Evolutionary conservation across 2,329 filamentous ascomycete genomes (phyloP).

Genomic region (Talaromyces funiculosus): DNA sequence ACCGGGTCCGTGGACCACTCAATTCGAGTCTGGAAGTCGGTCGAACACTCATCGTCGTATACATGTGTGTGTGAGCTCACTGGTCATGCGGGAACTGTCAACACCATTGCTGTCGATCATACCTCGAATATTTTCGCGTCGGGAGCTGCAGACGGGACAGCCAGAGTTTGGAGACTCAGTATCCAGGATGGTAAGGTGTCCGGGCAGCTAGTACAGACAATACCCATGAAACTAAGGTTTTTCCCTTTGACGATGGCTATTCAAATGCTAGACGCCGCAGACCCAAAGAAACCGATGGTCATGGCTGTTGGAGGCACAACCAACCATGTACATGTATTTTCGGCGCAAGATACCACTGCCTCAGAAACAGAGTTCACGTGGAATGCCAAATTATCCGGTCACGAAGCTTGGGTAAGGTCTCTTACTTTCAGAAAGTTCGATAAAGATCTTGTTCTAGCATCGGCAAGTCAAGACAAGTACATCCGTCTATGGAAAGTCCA

Average conservation of each 20-base stretch:
- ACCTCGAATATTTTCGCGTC: constrained; percentile 49
- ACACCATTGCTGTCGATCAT: constrained; percentile 50
- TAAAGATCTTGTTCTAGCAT: constrained; percentile 73
- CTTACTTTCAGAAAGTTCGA: constrained; percentile 67
- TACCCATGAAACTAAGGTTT: constrained; percentile 69
- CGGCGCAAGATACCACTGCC: constrained; percentile 43
- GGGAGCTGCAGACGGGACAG: constrained; percentile 57
- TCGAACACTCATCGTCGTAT: constrained; percentile 30
- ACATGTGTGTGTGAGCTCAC: constrained; percentile 46
- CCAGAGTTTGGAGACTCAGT: constrained; percentile 63
- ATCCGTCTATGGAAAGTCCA: constrained; percentile 88
- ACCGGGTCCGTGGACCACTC: constrained; percentile 77
- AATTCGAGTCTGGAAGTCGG: constrained; percentile 57
- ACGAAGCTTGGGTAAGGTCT: constrained; percentile 92
- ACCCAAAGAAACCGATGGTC: constrained; percentile 48
- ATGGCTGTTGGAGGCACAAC: constrained; percentile 84
- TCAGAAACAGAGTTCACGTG: constrained; percentile 54
- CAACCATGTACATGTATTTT: constrained; percentile 73
- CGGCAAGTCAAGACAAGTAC: constrained; percentile 96
- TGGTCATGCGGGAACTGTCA: constrained; percentile 70
- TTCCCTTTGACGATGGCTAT: constrained; percentile 76
- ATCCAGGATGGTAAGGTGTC: constrained; percentile 40
- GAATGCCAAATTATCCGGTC: constrained; percentile 73
- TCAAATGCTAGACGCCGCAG: constrained; percentile 50
- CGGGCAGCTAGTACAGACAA: constrained; percentile 51